Conservation (phyloP, 495 filamentous ascomycete species). For the Penicillium flavigenum region DNA sequence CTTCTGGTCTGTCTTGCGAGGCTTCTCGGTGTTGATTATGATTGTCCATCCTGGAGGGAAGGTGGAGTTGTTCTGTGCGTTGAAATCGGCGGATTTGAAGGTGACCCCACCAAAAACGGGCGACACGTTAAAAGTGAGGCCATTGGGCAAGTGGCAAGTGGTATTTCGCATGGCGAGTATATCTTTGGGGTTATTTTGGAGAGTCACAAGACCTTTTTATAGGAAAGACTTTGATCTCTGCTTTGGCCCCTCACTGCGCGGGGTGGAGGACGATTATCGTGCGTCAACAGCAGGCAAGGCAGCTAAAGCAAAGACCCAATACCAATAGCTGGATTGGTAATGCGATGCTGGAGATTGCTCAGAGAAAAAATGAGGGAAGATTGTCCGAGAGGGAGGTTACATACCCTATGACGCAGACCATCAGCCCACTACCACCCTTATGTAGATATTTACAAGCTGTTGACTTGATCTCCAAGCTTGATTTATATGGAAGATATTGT, state of each 20-base stretch:
- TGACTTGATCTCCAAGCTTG: neutral
- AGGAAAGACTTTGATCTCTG: neutral
- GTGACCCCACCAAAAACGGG: conserved; percentile 85
- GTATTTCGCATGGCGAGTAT: conserved; percentile 33
- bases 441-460: neutral
- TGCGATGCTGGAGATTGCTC: conserved; percentile 1
- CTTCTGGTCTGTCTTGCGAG: conserved; percentile 29
- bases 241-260: conserved; percentile 16
- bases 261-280: neutral
- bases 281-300: neutral
- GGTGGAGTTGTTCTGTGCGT: conserved; percentile 55
- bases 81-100: conserved; percentile 81
- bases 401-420: conserved; percentile 7
- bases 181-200: neutral
- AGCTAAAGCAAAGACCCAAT: conserved; percentile 1
- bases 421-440: neutral
- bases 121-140: conserved; percentile 73
- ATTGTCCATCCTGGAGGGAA: conserved; percentile 90
- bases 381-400: conserved; percentile 6
- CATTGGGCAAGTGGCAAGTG: conserved; percentile 72
- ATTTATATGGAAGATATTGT: neutral
- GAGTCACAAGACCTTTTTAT: neutral
- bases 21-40: conserved; percentile 71
- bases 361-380: neutral
- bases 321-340: conserved; percentile 7